phyloP scores from a whole-genome alignment of 352 stramenopile genomes.

The Halophytophthora batemanensis region DNA sequence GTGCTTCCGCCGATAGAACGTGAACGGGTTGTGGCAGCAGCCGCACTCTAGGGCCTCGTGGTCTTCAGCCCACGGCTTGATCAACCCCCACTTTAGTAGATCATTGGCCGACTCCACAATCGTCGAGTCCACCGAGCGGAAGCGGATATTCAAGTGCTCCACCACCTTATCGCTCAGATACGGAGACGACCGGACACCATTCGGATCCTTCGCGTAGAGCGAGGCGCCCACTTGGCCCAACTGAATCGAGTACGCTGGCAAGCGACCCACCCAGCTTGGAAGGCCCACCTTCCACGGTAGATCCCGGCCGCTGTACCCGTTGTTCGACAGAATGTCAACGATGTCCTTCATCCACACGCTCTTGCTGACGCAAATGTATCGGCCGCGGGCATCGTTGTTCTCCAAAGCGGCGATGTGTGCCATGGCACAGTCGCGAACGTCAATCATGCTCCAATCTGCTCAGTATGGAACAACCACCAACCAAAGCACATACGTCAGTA shows the following conservation, averaged over 20 bases:
- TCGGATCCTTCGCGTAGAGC: constrained; percentile 64
- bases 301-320: constrained; percentile 84
- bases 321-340: constrained; percentile 78
- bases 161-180: constrained; percentile 82
- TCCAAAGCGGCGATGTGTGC: constrained; percentile 80
- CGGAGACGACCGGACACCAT: constrained; percentile 49
- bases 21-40: constrained; percentile 78
- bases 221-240: constrained; percentile 81
- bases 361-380: constrained; percentile 86
- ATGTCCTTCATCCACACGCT: constrained; percentile 89
- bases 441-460: constrained; percentile 83
- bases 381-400: constrained; percentile 76
- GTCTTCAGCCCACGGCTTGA: constrained; percentile 88
- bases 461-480: constrained; percentile 1
- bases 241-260: constrained; percentile 84
- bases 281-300: constrained; percentile 81
- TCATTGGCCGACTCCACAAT: constrained; percentile 84
- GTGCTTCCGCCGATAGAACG: constrained; percentile 78
- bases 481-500: constrained; percentile 3
- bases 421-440: constrained; percentile 81
- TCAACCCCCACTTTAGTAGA: constrained; percentile 80
- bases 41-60: constrained; percentile 69
- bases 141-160: constrained; percentile 77
- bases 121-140: constrained; percentile 54
- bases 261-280: constrained; percentile 77